Evolutionary conservation across 352 stramenopile genomes (phyloP).

Genomic region (Globisporangium nodosum): DNA sequence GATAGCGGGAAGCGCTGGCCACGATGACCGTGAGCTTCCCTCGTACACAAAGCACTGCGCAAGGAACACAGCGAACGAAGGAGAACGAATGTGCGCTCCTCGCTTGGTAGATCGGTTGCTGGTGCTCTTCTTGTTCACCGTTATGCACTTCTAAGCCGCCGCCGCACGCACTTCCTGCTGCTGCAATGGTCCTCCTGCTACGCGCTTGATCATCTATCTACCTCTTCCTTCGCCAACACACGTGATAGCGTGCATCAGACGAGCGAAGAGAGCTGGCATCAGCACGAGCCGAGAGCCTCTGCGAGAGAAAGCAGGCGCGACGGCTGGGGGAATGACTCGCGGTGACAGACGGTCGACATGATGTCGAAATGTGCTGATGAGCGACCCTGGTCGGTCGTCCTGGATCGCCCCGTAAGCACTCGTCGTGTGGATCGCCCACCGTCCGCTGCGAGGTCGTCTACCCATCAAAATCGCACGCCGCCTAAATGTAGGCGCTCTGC

Average conservation of each 20-base stretch:
- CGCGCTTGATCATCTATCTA: too few relatives aligned
- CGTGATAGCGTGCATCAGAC: too few relatives aligned
- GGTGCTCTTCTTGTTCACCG: background rate
- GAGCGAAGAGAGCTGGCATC: background rate
- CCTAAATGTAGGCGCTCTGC: constrained; percentile 63
- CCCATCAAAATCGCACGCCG: background rate
- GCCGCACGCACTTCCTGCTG: background rate
- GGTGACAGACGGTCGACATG: too few relatives aligned
- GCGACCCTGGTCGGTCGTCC: too few relatives aligned
- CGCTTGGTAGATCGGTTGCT: background rate
- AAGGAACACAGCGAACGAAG: too few relatives aligned
- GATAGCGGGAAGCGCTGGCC: too few relatives aligned
- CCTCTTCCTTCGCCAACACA: too few relatives aligned
- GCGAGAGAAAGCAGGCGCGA: background rate
- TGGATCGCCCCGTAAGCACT: background rate
- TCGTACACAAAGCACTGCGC: too few relatives aligned
- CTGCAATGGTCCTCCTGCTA: background rate
- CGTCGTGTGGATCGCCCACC: background rate
- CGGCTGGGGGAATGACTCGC: background rate
- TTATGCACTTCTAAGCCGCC: background rate
- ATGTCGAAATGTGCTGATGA: too few relatives aligned
- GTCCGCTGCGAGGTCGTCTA: too few relatives aligned
- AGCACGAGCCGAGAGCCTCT: background rate
- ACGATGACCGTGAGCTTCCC: too few relatives aligned
- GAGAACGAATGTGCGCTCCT: too few relatives aligned